phyloP scores from a whole-genome alignment of 352 stramenopile species.

The Thraustotheca clavata region DNA sequence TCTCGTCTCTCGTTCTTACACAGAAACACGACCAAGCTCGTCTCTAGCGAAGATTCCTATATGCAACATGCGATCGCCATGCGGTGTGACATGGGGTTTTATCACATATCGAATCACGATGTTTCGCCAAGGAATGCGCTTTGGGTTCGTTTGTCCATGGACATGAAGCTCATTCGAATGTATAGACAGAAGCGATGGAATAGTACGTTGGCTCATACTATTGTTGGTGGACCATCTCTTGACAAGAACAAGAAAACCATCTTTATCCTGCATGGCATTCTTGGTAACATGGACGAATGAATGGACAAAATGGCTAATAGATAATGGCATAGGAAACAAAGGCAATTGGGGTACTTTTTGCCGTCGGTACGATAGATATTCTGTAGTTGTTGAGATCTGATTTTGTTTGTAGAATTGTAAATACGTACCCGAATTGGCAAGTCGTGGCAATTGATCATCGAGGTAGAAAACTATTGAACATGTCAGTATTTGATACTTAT shows the following conservation, averaged over 20 bases:
- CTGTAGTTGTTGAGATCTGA: neutral
- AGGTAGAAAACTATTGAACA: conserved; percentile 27
- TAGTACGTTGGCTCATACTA: neutral
- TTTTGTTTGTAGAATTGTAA: conserved; percentile 33
- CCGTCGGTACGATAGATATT: conserved; percentile 29
- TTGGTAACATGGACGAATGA: conserved; percentile 32
- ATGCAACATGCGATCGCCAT: no score
- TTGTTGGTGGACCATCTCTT: neutral
- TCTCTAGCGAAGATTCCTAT: no score
- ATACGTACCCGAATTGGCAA: conserved; percentile 51
- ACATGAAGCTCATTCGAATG: no score
- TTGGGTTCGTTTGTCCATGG: no score
- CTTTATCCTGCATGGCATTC: conserved; percentile 71
- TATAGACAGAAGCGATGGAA: neutral
- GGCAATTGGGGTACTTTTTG: conserved; percentile 79
- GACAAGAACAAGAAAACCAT: conserved; percentile 47
- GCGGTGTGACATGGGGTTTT: no score
- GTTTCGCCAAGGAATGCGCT: no score
- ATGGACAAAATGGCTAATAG: neutral
- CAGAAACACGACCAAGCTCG: no score
- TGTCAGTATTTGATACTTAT: neutral
- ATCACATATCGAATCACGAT: no score
- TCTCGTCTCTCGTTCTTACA: no score
- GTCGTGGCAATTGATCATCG: conserved; percentile 60
- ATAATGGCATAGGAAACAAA: conserved; percentile 50